Evolutionary conservation across 306 rosid species (phyloP).

Genomic region (Dalbergia cochinchinensis): DNA sequence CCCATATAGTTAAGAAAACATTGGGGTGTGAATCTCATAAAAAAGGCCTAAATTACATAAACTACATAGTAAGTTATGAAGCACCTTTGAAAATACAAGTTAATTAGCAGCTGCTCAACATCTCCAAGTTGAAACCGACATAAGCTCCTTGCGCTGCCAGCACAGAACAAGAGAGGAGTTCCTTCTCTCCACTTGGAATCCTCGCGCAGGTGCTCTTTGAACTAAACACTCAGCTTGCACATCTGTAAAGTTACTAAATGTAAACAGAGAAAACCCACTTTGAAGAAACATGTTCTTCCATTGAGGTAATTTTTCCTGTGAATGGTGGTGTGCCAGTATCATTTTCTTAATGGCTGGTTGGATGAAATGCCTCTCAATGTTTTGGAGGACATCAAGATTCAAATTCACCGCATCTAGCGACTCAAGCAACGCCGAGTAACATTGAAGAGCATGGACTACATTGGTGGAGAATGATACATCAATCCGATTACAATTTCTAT

Average conservation of each 20-base stretch:
- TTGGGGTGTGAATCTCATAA: constrained; percentile 61
- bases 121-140: constrained; percentile 72
- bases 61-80: constrained; percentile 59
- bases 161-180: constrained; percentile 69
- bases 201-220: constrained; percentile 73
- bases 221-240: constrained; percentile 91
- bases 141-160: constrained; percentile 81
- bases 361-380: constrained; percentile 74
- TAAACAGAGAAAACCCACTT: constrained; percentile 71
- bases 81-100: constrained; percentile 54
- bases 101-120: constrained; percentile 54
- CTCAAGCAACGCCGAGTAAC: constrained; percentile 69
- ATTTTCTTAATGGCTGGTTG: constrained; percentile 84
- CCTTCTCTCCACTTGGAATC: constrained; percentile 74
- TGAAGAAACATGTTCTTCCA: constrained; percentile 65
- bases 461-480: constrained; percentile 73
- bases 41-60: constrained; percentile 71
- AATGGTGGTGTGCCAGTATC: constrained; percentile 56
- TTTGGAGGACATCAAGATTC: constrained; percentile 69
- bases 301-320: constrained; percentile 56
- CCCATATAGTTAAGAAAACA: constrained; percentile 59
- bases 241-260: constrained; percentile 84
- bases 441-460: constrained; percentile 61
- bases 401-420: constrained; percentile 80
- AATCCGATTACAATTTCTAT: constrained; percentile 67